phyloP scores from a whole-genome alignment of 495 filamentous ascomycete species.

The Lophiostoma macrostomum region DNA sequence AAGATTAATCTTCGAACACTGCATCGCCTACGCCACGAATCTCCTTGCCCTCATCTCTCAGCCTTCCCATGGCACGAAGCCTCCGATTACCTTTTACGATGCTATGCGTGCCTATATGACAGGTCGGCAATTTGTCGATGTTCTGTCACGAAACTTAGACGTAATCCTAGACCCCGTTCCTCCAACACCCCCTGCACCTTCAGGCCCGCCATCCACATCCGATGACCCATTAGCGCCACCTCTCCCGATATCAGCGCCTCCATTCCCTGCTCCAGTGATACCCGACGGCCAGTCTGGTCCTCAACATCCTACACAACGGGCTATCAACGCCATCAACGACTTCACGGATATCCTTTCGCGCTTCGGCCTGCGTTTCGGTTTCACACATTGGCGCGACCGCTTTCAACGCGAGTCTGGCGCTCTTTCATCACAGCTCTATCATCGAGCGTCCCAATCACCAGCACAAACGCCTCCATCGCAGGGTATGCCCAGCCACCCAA shows the following conservation, averaged over 20 bases:
- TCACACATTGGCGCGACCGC: slow-evolving; percentile 39
- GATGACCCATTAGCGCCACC: slow-evolving; percentile 30
- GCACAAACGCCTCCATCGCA: slow-evolving; percentile 10
- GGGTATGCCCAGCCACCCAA: not conserved
- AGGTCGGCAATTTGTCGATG: slow-evolving; percentile 65
- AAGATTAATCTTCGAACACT: slow-evolving; percentile 76
- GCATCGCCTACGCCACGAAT: slow-evolving; percentile 65
- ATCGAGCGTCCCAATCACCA: slow-evolving; percentile 19
- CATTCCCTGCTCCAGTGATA: slow-evolving; percentile 19
- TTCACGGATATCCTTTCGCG: slow-evolving; percentile 35
- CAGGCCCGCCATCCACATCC: slow-evolving; percentile 5
- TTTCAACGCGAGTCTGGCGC: slow-evolving; percentile 31
- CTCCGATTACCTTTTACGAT: slow-evolving; percentile 69
- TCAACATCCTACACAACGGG: slow-evolving; percentile 21
- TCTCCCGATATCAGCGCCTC: slow-evolving; percentile 6
- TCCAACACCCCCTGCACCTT: slow-evolving; percentile 27
- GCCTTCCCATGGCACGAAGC: slow-evolving; percentile 40
- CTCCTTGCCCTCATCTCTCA: slow-evolving; percentile 53
- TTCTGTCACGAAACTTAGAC: slow-evolving; percentile 57
- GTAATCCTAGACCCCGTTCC: slow-evolving; percentile 37
- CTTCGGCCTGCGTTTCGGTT: slow-evolving; percentile 41
- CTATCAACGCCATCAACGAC: slow-evolving; percentile 39
- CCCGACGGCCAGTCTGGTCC: slow-evolving; percentile 6
- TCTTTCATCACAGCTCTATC: slow-evolving; percentile 25
- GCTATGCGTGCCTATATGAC: slow-evolving; percentile 69